Evolutionary conservation across 169 alveolate genomes (phyloP).

Genomic region (Toxoplasma gondii): DNA sequence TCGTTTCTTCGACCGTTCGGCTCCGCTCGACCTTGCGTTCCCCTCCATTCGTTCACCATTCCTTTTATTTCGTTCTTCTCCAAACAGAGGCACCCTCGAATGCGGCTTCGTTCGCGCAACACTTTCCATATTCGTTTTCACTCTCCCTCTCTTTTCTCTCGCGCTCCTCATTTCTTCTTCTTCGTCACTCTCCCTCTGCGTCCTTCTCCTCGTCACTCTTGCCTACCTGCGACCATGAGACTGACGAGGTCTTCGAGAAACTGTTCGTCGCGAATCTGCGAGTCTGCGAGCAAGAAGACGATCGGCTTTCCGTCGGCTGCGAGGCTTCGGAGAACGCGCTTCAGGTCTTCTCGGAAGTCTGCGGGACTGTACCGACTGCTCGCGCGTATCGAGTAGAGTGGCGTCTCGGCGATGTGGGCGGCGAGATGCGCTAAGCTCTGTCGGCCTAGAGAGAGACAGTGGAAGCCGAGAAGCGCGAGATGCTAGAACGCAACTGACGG

Average conservation of each 20-base stretch:
- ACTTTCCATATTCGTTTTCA: too few species aligned
- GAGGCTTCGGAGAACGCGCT: background rate
- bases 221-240: background rate
- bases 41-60: too few species aligned
- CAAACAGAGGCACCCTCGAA: too few species aligned
- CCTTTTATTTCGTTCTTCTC: too few species aligned
- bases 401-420: background rate
- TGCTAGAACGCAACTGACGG: background rate
- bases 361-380: background rate
- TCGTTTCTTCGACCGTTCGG: too few species aligned
- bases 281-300: background rate
- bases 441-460: background rate
- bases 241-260: slow-evolving; percentile 4
- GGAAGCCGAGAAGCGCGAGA: background rate
- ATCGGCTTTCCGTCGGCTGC: background rate
- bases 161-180: background rate
- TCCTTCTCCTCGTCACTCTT: too few species aligned
- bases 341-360: background rate
- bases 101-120: too few species aligned
- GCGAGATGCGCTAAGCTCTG: slow-evolving; percentile 75
- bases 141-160: too few species aligned
- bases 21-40: too few species aligned
- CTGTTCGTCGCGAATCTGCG: background rate
- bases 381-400: background rate
- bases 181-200: too few species aligned